Base-by-base conservation (phyloP, 202 grass and related monocot genomes). In the Carex sylvatica region DNA sequence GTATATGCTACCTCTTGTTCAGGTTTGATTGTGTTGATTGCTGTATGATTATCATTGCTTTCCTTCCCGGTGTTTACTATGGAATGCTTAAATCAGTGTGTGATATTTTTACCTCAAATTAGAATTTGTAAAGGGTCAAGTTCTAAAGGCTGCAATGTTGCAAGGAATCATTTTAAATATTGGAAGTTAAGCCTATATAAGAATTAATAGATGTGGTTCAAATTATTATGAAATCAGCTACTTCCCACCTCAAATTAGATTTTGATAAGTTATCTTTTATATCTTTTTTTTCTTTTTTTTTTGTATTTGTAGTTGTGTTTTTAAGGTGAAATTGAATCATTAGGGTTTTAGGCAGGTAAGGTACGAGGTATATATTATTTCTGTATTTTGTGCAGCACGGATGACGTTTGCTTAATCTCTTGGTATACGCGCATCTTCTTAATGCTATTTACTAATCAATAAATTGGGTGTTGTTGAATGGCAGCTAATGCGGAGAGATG, bases 1-100 rank as follows among this genome's bases (percentile, higher is more conserved):
- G 5, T 98, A 98, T 85, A 44, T 98, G 86, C 82, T 98, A 2
- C 95, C 95, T 69, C 82, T 98, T 70, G 92, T 98, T 56, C 95
- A 98, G 95, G 95, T 95, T 52, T 42, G 49, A 26, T 51, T 31
- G 28, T 10, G 59, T 61, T 61, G 2, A 61, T 10, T 6, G 20
- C 8, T 61, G 20, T 61, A 24, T 24, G n/a, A 2, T 24, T 58
- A 58, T 58, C 55, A 58, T 58, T 19, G 19, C 6, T 59, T 59
- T 19, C 16, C 55, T 59, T 19, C 18, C 55, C 6, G n/a, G 55
- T 59, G 18, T 59, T 19, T 19, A n/a, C 7, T 6, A 59, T n/a
- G 18, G 55, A 20, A 49, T 59, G 55, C 18, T 59, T n/a, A 20
- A 20, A 7, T 20, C 6, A 59, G 18, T 20, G 55, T 20, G 16